Conservation (phyloP, 2,329 filamentous ascomycete genomes). For the Lithohypha guttulata region DNA sequence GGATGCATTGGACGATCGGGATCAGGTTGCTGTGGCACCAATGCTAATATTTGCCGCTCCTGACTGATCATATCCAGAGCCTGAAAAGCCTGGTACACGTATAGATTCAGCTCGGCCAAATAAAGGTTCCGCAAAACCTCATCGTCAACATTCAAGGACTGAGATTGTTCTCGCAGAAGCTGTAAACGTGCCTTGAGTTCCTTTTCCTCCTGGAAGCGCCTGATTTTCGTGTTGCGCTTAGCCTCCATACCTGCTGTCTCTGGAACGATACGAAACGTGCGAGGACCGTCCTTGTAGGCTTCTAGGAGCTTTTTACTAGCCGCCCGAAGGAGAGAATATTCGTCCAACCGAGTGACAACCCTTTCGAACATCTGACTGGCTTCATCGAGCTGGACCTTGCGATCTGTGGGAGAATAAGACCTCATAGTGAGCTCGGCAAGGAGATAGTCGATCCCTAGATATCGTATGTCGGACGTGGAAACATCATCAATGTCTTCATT, state of each 20-base stretch:
- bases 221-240: slow-evolving; percentile 73
- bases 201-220: slow-evolving; percentile 75
- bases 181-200: slow-evolving; percentile 66
- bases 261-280: slow-evolving; percentile 61
- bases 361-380: slow-evolving; percentile 64
- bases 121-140: slow-evolving; percentile 70
- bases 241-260: slow-evolving; percentile 52
- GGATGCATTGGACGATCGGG: slow-evolving; percentile 28
- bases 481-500: slow-evolving; percentile 88
- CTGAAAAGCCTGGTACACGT: slow-evolving; percentile 71
- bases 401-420: slow-evolving; percentile 46
- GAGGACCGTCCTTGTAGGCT: slow-evolving; percentile 59
- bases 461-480: slow-evolving; percentile 70
- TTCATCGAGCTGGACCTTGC: slow-evolving; percentile 51
- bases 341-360: slow-evolving; percentile 66
- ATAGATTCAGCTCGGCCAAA: slow-evolving; percentile 62
- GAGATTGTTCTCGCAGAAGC: slow-evolving; percentile 14
- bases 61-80: slow-evolving; percentile 76
- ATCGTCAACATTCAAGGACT: slow-evolving; percentile 49
- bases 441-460: slow-evolving; percentile 66
- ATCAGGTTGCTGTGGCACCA: slow-evolving; percentile 53
- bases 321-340: slow-evolving; percentile 60
- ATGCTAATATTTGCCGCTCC: slow-evolving; percentile 66
- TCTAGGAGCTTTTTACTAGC: slow-evolving; percentile 60
- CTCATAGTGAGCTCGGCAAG: slow-evolving; percentile 70